Percentiles rank a stretch among this genome's conserved stretches.
These are phyloP conservation scores for Eutypa lata DNA, from an alignment of 2,329 filamentous ascomycete species.

Conservation along the genomic window DNA sequence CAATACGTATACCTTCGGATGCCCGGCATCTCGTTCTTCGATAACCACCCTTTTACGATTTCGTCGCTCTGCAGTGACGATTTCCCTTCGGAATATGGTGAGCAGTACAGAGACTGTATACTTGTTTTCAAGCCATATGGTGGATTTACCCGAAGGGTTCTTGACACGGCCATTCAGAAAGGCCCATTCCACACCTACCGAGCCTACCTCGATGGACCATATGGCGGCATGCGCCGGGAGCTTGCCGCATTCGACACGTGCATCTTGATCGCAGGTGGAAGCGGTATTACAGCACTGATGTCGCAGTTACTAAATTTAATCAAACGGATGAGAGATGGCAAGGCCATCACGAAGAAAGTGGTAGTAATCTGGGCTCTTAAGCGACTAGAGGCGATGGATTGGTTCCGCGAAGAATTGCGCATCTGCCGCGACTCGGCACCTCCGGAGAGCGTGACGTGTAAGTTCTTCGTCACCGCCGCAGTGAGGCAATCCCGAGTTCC, in stretches of 20 bases:
- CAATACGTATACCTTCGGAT: slow-evolving; percentile 95
- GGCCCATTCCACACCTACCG: slow-evolving; percentile 90
- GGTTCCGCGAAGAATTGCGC: slow-evolving; percentile 92
- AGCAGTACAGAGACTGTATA: slow-evolving; percentile 82
- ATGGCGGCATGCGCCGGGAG: slow-evolving; percentile 88
- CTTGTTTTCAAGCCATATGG: slow-evolving; percentile 89
- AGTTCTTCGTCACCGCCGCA: slow-evolving; percentile 88
- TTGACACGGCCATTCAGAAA: slow-evolving; percentile 79
- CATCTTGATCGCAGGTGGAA: slow-evolving; percentile 88
- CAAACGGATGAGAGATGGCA: slow-evolving; percentile 92
- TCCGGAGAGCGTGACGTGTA: slow-evolving; percentile 83
- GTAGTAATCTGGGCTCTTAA: slow-evolving; percentile 94
- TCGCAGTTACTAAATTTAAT: slow-evolving; percentile 91
- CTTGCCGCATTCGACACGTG: slow-evolving; percentile 91
- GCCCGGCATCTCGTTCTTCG: slow-evolving; percentile 84
- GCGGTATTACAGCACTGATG: slow-evolving; percentile 89
- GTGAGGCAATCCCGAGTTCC: slow-evolving; percentile 45
- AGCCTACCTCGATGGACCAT: slow-evolving; percentile 89
- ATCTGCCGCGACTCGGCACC: slow-evolving; percentile 90
- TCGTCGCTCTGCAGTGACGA: slow-evolving; percentile 89
- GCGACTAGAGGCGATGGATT: slow-evolving; percentile 89
- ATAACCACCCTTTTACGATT: slow-evolving; percentile 95
- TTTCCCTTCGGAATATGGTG: slow-evolving; percentile 87
- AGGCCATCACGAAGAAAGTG: slow-evolving; percentile 86
- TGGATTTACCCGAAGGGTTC: slow-evolving; percentile 82